Conservation (phyloP, 768 basidiomycete genomes). For the Cantharellus anzutake region DNA sequence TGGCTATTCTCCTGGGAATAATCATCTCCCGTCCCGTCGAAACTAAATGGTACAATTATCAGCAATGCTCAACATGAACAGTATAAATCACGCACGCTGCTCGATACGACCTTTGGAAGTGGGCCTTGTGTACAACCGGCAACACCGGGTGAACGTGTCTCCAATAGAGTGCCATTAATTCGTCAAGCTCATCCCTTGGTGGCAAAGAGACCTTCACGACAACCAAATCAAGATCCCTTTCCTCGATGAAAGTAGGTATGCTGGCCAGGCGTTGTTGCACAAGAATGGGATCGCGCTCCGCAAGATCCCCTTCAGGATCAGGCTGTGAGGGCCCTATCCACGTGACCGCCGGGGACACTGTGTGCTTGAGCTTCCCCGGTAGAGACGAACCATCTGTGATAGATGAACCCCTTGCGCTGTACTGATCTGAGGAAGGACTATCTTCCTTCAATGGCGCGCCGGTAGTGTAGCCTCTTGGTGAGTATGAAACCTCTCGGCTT, state of each 20-base stretch:
- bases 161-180: conserved; percentile 61
- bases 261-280: no score
- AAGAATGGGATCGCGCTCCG: no score
- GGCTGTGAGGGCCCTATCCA: not conserved
- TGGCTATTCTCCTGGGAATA: not conserved
- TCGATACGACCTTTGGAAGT: conserved; percentile 21
- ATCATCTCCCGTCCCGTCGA: not conserved
- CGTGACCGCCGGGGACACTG: no score
- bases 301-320: not conserved
- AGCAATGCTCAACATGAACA: not conserved
- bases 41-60: not conserved
- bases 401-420: no score
- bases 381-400: not conserved
- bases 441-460: no score
- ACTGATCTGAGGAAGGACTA: no score
- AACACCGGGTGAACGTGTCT: conserved; percentile 61
- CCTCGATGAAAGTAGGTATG: not conserved
- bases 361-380: not conserved
- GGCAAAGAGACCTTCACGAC: no score
- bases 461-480: no score
- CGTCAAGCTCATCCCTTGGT: conserved; percentile 36
- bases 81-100: not conserved
- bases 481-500: conserved; percentile 4
- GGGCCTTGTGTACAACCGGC: conserved; percentile 54
- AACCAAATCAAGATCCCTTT: not conserved